Evolutionary conservation across 495 filamentous ascomycete species (phyloP).

Genomic region (Aspergillus saccharolyticus): DNA sequence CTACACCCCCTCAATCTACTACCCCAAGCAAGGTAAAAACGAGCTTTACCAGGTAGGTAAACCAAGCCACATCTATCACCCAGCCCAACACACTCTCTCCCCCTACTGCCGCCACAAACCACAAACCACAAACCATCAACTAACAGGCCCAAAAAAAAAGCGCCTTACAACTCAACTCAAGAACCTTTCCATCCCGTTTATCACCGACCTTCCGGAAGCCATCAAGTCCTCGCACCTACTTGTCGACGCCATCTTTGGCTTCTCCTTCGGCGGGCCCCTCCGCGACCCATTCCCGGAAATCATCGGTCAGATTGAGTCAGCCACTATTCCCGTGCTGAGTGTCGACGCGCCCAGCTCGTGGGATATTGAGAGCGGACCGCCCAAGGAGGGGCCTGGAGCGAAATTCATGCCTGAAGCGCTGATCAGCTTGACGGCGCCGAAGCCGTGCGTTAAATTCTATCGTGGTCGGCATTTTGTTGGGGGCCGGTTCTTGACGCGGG

Average conservation of each 20-base stretch:
- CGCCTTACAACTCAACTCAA: constrained; percentile 79
- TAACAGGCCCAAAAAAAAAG: no score
- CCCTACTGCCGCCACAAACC: no score
- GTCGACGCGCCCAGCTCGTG: constrained; percentile 92
- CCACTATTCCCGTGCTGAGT: constrained; percentile 71
- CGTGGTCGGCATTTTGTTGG: constrained; percentile 84
- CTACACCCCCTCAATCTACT: constrained; percentile 86
- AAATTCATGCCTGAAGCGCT: constrained; percentile 73
- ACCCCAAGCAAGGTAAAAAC: constrained; percentile 85
- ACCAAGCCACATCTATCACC: neutral
- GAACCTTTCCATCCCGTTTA: constrained; percentile 79
- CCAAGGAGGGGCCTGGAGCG: constrained; percentile 68
- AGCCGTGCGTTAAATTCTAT: constrained; percentile 83
- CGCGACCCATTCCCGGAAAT: constrained; percentile 83
- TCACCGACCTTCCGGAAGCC: constrained; percentile 67
- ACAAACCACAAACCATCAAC: neutral
- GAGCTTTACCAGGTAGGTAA: constrained; percentile 71
- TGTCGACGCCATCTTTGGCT: constrained; percentile 94
- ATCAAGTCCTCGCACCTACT: constrained; percentile 68
- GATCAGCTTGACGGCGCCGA: constrained; percentile 89
- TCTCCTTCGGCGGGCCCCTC: constrained; percentile 88
- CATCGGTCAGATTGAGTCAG: constrained; percentile 67
- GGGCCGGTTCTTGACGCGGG: constrained; percentile 75
- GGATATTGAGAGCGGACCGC: constrained; percentile 85
- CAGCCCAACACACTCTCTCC: neutral